Conservation (phyloP, 805 yeast genomes). For the Kuraishia capsulata region DNA sequence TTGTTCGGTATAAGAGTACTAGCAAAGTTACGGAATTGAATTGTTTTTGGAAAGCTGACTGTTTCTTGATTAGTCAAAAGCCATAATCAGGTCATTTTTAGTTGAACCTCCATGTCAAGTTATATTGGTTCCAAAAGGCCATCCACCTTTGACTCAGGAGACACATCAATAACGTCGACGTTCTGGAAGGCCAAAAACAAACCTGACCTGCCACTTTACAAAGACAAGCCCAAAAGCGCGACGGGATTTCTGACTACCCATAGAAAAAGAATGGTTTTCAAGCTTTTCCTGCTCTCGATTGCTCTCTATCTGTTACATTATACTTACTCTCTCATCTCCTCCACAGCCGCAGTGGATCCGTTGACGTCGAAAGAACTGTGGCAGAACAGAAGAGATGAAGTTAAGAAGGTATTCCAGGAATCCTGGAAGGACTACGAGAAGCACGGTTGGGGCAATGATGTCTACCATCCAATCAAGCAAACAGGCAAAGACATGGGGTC, state of each 20-base stretch:
- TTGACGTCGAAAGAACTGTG: conserved; percentile 21
- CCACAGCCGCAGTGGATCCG: conserved; percentile 5
- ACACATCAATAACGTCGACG: neutral
- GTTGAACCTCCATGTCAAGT: too few species aligned
- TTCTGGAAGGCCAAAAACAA: conserved; percentile 10
- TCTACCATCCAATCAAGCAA: conserved; percentile 59
- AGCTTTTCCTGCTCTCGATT: conserved; percentile 30
- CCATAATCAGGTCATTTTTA: too few species aligned
- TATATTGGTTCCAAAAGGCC: neutral
- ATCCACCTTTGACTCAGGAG: neutral
- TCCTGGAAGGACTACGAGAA: conserved; percentile 71
- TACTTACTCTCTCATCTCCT: conserved; percentile 19
- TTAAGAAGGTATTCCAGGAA: conserved; percentile 58
- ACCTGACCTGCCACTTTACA: conserved; percentile 41
- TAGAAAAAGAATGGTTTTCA: conserved; percentile 28
- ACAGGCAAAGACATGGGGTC: conserved; percentile 68
- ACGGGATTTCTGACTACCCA: conserved; percentile 8
- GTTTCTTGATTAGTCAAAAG: too few species aligned
- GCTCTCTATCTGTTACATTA: conserved; percentile 26
- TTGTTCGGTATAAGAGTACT: too few species aligned
- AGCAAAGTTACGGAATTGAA: too few species aligned
- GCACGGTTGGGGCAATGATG: conserved; percentile 81
- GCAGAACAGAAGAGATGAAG: conserved; percentile 43
- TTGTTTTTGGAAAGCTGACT: too few species aligned
- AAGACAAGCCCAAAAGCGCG: conserved; percentile 36